Evolutionary conservation across 371 early-diverging fungal genomes (phyloP).

Genomic region (Umbelopsis sp.): DNA sequence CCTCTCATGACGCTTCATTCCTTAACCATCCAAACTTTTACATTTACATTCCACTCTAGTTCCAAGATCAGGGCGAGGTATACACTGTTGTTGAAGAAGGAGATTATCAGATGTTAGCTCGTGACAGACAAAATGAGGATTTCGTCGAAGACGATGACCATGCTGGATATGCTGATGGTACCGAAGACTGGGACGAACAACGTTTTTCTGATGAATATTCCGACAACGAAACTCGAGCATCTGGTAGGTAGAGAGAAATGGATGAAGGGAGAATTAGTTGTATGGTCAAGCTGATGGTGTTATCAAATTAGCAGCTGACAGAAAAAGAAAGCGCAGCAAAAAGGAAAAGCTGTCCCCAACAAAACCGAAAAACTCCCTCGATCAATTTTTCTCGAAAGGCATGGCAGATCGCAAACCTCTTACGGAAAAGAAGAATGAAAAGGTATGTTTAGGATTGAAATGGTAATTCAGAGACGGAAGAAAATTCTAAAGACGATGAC

Average conservation of each 20-base stretch:
- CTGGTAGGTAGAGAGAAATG: background rate
- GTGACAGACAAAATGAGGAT: conserved; percentile 61
- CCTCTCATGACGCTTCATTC: background rate
- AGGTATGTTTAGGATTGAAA: background rate
- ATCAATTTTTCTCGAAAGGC: background rate
- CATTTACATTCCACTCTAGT: conserved; percentile 23
- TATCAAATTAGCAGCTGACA: background rate
- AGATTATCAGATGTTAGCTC: conserved; percentile 47
- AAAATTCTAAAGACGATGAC: background rate
- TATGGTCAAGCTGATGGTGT: background rate
- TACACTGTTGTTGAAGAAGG: conserved; percentile 66
- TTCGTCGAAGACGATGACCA: conserved; percentile 89
- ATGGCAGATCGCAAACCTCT: conserved; percentile 2
- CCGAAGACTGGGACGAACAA: conserved; percentile 62
- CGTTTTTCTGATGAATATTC: conserved; percentile 55
- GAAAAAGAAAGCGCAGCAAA: conserved; percentile 23
- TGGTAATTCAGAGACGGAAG: no score
- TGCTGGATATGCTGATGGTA: conserved; percentile 80
- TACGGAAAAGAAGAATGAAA: background rate
- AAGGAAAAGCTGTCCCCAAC: conserved; percentile 12
- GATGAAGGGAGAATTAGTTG: background rate
- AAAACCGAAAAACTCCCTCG: background rate
- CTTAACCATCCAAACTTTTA: background rate
- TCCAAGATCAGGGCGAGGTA: conserved; percentile 43
- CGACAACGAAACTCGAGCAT: conserved; percentile 24